Evolutionary conservation across 805 yeast genomes (phyloP).

Genomic region (Wickerhamiella kurtzmanii): DNA sequence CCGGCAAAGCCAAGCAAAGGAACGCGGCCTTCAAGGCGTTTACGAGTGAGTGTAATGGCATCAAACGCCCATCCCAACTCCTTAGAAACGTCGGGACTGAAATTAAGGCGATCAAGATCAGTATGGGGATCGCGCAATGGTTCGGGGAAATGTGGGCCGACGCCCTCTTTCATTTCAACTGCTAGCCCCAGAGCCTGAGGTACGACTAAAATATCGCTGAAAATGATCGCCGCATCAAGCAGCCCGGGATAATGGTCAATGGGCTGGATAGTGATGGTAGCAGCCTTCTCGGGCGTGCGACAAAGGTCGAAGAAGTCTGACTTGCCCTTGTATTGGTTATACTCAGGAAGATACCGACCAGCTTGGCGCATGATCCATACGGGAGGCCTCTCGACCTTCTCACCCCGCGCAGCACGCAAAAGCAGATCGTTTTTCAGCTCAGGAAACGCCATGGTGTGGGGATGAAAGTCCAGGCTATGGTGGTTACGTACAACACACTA

Average conservation of each 20-base stretch:
- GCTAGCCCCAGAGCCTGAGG: conserved; percentile 98
- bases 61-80: conserved; percentile 90
- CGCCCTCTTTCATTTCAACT: conserved; percentile 85
- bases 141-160: conserved; percentile 83
- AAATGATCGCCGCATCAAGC: conserved; percentile 92
- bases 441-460: conserved; percentile 35
- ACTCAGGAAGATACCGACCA: conserved; percentile 47
- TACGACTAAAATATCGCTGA: conserved; percentile 86
- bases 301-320: conserved; percentile 93
- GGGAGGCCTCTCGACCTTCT: conserved; percentile 90
- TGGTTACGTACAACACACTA: too few relatives aligned
- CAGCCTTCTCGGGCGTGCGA: conserved; percentile 84
- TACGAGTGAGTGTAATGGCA: conserved; percentile 84
- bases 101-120: conserved; percentile 32
- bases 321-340: conserved; percentile 73
- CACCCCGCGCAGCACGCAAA: conserved; percentile 81
- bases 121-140: conserved; percentile 72
- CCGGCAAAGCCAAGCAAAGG: conserved; percentile 94
- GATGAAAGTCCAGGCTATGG: background rate
- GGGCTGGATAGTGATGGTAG: conserved; percentile 92
- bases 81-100: conserved; percentile 53
- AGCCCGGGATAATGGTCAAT: conserved; percentile 77
- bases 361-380: conserved; percentile 35
- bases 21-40: conserved; percentile 73
- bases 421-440: conserved; percentile 79